Evolutionary conservation across 345 rosid species (phyloP), one percentile per base, ranked within the genome.

Genomic region (Garcia nutans): DNA sequence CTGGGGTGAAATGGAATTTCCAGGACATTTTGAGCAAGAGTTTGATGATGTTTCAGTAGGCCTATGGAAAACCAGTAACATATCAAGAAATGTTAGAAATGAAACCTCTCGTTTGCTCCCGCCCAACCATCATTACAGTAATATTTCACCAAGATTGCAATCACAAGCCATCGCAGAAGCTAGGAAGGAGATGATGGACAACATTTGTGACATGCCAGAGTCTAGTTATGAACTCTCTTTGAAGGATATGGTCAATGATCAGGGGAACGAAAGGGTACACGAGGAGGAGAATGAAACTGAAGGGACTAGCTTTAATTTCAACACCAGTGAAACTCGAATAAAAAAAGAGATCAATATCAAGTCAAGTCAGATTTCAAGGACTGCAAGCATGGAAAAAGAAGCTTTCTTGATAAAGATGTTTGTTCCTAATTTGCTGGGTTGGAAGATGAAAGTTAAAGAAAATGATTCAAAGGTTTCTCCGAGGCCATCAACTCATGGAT

Each of bases 111-210:
- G 87, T 66, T 74, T 84, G 59, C 86, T 86, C 42, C 82, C 82
- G 0, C 9, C 17, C 37, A 61, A 58, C 62, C 77, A 82, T 61
- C 69, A 33, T 23, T 68, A 80, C 81, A 79, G 77, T 10, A 67
- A 68, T 22, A 71, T 79, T 16, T 77, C 88, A 6, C 76, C 85
- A 0, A 37, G 44, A 26, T 49, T 75, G 5, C 70, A 86, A 56
- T 62, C 65, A 10, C 79, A 79, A 24, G 70, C 62, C 8, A 82
- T 88, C 6, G 82, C 75, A 55, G 84, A 90, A 57, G 90, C 87
- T 8, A 85, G 90, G 75, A 88, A 66, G 77, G 79, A 87, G 85
- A 85, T 90, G n/a, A 86, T 88, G 91, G 86, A 85, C 80, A 88
- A 80, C 85, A 72, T 88, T 60, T 62, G 58, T 11, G 57, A 73